Conservation (phyloP, 495 filamentous ascomycete species). For the Lophiostoma macrostomum region DNA sequence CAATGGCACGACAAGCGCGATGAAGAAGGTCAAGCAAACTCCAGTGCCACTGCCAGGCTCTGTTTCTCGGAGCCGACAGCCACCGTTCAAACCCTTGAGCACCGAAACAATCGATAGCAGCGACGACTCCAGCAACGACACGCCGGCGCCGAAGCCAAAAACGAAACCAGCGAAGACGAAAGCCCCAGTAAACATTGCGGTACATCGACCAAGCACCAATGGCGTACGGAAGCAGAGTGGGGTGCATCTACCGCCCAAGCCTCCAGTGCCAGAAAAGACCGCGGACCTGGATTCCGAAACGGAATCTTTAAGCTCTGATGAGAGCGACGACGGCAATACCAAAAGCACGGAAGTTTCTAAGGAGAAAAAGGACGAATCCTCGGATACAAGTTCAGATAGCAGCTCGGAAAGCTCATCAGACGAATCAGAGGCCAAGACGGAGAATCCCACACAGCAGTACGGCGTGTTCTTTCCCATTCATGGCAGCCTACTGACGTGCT, state of each 20-base stretch:
- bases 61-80: too few relatives aligned
- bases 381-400: neutral
- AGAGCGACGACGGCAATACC: constrained; percentile 7
- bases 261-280: constrained; percentile 1
- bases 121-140: constrained; percentile 20
- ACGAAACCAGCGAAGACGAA: constrained; percentile 5
- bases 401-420: constrained; percentile 24
- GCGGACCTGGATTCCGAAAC: neutral
- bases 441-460: neutral
- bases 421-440: neutral
- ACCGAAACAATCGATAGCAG: constrained; percentile 19
- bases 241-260: neutral
- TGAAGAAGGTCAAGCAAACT: constrained; percentile 21
- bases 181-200: constrained; percentile 4
- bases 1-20: constrained; percentile 9
- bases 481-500: constrained; percentile 1
- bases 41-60: constrained; percentile 11
- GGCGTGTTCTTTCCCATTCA: neutral
- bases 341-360: neutral
- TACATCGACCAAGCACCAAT: constrained; percentile 16
- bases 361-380: neutral
- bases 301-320: constrained; percentile 12
- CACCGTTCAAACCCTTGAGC: constrained; percentile 14
- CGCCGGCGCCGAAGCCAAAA: neutral
- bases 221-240: constrained; percentile 9